Evolutionary conservation across 768 basidiomycete genomes (phyloP), one percentile per base, ranked within the genome.

Genomic region (Pisolithus marmoratus): DNA sequence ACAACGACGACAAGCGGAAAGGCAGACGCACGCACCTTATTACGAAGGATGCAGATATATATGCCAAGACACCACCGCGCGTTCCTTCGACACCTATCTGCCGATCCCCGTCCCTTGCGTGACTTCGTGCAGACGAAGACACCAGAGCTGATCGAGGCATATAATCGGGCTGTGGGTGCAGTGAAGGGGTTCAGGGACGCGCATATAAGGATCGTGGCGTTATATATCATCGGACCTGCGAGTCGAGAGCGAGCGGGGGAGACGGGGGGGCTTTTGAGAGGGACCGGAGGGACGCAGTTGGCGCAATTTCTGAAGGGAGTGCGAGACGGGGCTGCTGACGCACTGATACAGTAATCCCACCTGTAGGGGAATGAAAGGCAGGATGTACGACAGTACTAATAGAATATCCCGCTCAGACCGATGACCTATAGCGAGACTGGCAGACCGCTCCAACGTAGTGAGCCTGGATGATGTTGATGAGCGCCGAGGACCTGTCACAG

Each of bases 51-150:
- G 89, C 79, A 85, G 49, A 67, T 71, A 7, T 92, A 93, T 68
- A 93, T 93, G 90, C 88, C 90, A 6, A 76, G 81, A 11, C 81
- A 84, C 56, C 90, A 92, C 62, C 84, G 88, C 24, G 71, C 78
- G n/a, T 92, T 91, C 70, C 71, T 93, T 24, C 72, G 71, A 48
- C 86, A 90, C 63, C 78, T 93, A 24, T 64, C 74, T 9, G 64
- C 70, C 11, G 80, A 77, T 51, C 82, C 83, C 3, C 77, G 83
- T 2, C 80, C 83, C 0, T 69, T 90, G 12, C 79, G 88, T 29
- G 63, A 67, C 17, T 69, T 90, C 31, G 43, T 27, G 5, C 15
- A 29, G 23, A 15, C 17, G 26, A 26, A 26, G 6, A 29, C 15
- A 14, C 43, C 55, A 0, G 54, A 63, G 41, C 61, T 80, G 36